These are phyloP conservation scores for Macrophomina pseudophaseolina DNA, from an alignment of 2,329 filamentous ascomycete genomes.

Conservation along the genomic window DNA sequence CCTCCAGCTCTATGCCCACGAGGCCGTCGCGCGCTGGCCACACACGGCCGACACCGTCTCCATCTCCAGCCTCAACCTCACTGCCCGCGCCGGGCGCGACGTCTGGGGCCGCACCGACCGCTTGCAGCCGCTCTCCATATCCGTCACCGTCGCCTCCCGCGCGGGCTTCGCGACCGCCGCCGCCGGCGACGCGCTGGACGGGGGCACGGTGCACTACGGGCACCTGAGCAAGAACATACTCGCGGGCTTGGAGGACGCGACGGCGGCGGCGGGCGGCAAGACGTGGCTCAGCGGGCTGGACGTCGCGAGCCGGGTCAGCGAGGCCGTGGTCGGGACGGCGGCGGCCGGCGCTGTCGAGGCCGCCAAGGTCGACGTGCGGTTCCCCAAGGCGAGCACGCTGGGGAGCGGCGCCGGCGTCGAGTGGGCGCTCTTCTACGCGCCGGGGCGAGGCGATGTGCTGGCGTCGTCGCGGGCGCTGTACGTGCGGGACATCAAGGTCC, in stretches of 20 bases:
- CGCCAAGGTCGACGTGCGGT: conserved; percentile 58
- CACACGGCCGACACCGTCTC: conserved; percentile 54
- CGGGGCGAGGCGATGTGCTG: conserved; percentile 62
- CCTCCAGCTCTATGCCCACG: conserved; percentile 28
- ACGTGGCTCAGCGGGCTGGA: conserved; percentile 36
- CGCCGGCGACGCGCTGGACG: conserved; percentile 63
- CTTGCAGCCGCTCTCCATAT: conserved; percentile 67
- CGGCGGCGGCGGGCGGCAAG: neutral
- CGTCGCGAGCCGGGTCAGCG: conserved; percentile 31
- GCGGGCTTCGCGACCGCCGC: conserved; percentile 64
- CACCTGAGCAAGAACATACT: conserved; percentile 70
- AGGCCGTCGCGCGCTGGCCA: conserved; percentile 31
- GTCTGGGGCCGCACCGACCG: conserved; percentile 68
- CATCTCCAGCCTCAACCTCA: conserved; percentile 66
- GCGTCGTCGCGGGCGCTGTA: conserved; percentile 43
- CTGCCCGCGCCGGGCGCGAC: conserved; percentile 64
- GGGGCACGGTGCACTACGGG: conserved; percentile 79
- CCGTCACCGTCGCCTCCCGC: conserved; percentile 63
- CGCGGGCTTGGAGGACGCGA: conserved; percentile 41
- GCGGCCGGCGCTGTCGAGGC: conserved; percentile 38
- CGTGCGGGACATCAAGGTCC: conserved; percentile 65
- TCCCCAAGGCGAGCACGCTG: conserved; percentile 72
- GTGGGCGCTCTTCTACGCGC: conserved; percentile 39
- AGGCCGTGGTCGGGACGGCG: conserved; percentile 33
- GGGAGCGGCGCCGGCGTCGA: conserved; percentile 64